Conservation (phyloP, 192 early-diverging fungal genomes). For the Podila verticillata region DNA sequence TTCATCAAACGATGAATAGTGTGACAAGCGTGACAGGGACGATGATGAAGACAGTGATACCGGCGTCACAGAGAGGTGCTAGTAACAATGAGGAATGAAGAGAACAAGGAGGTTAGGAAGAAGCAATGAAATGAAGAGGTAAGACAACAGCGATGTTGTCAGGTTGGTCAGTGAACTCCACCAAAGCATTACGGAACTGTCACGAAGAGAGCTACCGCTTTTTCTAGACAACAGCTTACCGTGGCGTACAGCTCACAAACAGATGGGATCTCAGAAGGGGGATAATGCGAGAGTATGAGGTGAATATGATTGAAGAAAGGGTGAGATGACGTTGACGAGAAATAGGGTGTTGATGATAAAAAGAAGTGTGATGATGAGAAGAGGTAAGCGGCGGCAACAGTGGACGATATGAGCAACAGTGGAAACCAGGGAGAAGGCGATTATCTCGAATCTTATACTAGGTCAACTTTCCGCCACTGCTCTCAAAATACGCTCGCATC, state of each 20-base stretch:
- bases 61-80: background rate
- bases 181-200: slow-evolving; percentile 7
- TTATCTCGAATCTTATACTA: background rate
- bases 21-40: background rate
- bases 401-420: slow-evolving; percentile 7
- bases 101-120: no score
- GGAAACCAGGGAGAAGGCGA: slow-evolving; percentile 2
- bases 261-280: background rate
- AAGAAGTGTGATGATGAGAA: slow-evolving; percentile 7
- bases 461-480: no score
- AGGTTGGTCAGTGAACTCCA: slow-evolving; percentile 2
- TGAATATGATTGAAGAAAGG: background rate
- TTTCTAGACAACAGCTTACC: slow-evolving; percentile 7
- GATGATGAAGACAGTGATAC: background rate
- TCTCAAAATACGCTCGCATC: slow-evolving; percentile 4
- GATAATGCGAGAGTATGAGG: slow-evolving; percentile 1
- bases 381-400: slow-evolving; percentile 6
- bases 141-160: no score
- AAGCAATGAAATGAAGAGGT: no score
- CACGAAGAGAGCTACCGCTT: slow-evolving; percentile 1
- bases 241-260: slow-evolving; percentile 5
- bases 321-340: background rate
- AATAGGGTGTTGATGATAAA: background rate
- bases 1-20: background rate
- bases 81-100: background rate